Conservation (phyloP, 2,329 filamentous ascomycete genomes). For the Penicillium griseofulvum region DNA sequence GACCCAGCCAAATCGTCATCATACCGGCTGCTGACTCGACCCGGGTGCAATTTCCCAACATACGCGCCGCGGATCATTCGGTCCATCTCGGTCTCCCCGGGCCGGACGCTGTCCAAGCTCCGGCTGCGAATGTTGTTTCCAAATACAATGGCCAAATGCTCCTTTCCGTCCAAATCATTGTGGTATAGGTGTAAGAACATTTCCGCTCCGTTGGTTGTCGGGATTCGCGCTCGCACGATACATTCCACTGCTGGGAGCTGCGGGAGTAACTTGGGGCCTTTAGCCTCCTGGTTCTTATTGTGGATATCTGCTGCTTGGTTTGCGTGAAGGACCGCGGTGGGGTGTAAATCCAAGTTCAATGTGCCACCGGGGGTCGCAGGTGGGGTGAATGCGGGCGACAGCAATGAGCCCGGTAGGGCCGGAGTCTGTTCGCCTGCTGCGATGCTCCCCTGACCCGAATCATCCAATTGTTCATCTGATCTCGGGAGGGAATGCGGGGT, state of each 20-base stretch:
- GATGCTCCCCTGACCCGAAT: constrained; percentile 20
- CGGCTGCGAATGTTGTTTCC: constrained; percentile 76
- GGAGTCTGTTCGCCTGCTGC: constrained; percentile 41
- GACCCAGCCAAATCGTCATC: constrained; percentile 39
- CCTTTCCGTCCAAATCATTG: constrained; percentile 90
- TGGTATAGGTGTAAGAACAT: constrained; percentile 97
- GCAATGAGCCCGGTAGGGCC: constrained; percentile 51
- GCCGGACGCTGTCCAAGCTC: constrained; percentile 51
- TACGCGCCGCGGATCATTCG: constrained; percentile 95
- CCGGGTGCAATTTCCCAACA: constrained; percentile 80
- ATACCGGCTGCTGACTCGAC: constrained; percentile 71
- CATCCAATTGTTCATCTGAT: constrained; percentile 17
- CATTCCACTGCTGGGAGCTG: constrained; percentile 84
- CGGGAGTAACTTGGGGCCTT: constrained; percentile 69
- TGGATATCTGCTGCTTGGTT: constrained; percentile 27
- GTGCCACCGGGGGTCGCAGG: constrained; percentile 44
- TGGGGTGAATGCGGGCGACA: constrained; percentile 54
- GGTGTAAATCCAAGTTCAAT: constrained; percentile 25
- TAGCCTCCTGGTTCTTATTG: constrained; percentile 40
- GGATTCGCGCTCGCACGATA: constrained; percentile 90
- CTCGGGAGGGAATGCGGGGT: constrained; percentile 36
- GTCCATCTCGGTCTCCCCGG: constrained; percentile 51
- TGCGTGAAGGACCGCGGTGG: constrained; percentile 31
- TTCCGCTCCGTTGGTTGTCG: constrained; percentile 84
- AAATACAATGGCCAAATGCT: constrained; percentile 96